Evolutionary conservation across 1,139 yeast genomes (phyloP), one percentile per base, ranked within the genome.

Genomic region (Geotrichum restrictum): DNA sequence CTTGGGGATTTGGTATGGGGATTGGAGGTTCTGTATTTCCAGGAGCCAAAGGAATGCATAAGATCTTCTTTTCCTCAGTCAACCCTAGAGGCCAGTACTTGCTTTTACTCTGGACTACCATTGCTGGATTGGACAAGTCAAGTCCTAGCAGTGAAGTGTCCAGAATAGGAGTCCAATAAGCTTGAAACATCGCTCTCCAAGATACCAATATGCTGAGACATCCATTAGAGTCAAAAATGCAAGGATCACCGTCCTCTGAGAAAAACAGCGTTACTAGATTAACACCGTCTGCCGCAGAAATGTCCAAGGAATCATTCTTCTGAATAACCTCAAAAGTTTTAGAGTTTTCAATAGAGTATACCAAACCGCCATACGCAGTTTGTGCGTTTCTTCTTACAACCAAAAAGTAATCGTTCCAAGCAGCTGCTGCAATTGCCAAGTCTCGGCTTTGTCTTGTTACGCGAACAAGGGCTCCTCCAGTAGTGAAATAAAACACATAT

Each of bases 61-160:
- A 80, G 61, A 89, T 77, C 56, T 81, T 80, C 59, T 85, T 85
- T 51, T 77, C 79, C 56, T 78, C 76, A 2, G 46, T 46, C 44
- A 89, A 73, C 1, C 96, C 96, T 49, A 93, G 74, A 11, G 98
- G 98, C 97, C 98, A 89, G 59, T 87, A 84, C 13, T 60, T 37
- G 68, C 78, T 64, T 36, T 69, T 71, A 14, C 24, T 33, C 5
- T 22, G 33, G 13, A 47, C 24, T 10, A 33, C 77, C 21, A 10
- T 18, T 13, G 47, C 21, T 29, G 45, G 3, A 41, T 1, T 80
- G 21, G 51, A 31, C 11, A 48, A 10, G 16, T 45, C 51, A 11
- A 24, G 33, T 1, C 47, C 47, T 3, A 48, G n/a, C 29, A 48
- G 36, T 10, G 65, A 69, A 24, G 88, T 77, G 64, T 88, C 87